Base-by-base conservation (phyloP, 176 grass and related monocot species). In the Rhynchospora breviuscula region DNA sequence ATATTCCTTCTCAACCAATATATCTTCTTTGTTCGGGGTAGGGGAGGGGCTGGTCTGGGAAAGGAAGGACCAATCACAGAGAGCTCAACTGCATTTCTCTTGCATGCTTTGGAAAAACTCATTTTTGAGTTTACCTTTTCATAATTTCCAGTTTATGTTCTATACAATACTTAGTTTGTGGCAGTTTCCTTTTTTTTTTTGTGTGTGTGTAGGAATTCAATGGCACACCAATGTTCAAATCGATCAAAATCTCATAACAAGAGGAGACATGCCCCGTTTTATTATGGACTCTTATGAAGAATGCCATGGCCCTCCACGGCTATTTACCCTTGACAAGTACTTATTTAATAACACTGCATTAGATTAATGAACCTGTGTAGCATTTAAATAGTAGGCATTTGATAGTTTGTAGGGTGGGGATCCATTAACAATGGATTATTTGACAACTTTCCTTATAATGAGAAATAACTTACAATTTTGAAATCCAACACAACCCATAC, bases 281-380 rank as follows among this genome's bases (percentile, higher is more conserved):
- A 87, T 99, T 87, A 89, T 99, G 91, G 93, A 99, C 79, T 99
- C 91, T 29, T 99, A 99, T 19, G 91, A 99, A 99, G 96, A 99
- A 89, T 99, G 96, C n/a, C 85, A 17, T 90, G 89, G 96, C 3
- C 96, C 93, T 68, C 96, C 96, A 44, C 89, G 68, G 49, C 84
- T 99, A 72, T 99, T 99, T 84, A 99, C 83, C 17, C 68, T 99
- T 85, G 96, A 99, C 86, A 99, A 93, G 96, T 99, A 93, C 15
- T 88, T 19, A 78, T 48, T 82, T 81, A 8, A 25, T 79, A 67
- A 31, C 18, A 18, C 10, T 51, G 11, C 46, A 81, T 81, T 63
- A 23, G 9, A 13, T 81, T 63, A 13, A 63, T 81, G 18, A 62
- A 40, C 29, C 8, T 29, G 11, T 78, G 14, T 78, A 57, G 6